A percentile compares a stretch with the other conserved stretches of the same genome.
phyloP scores from a whole-genome alignment of 2,329 filamentous ascomycete species.

The Trichoderma hamatum region DNA sequence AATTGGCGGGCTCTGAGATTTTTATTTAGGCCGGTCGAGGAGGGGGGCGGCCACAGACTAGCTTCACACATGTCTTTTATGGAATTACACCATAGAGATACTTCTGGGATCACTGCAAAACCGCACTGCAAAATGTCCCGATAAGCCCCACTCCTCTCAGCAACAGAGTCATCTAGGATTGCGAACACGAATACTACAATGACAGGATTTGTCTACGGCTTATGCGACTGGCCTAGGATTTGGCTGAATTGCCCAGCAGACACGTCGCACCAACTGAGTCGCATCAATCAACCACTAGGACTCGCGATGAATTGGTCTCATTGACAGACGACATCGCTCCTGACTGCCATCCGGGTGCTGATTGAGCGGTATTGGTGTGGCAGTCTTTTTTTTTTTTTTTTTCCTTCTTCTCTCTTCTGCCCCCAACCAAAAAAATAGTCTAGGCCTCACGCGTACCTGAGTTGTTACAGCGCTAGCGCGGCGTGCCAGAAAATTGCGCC shows the following conservation, averaged over 20 bases:
- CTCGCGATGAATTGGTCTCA: neutral
- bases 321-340: neutral
- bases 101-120: neutral
- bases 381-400: neutral
- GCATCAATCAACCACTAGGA: neutral
- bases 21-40: constrained; percentile 17
- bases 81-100: constrained; percentile 1
- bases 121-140: neutral
- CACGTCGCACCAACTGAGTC: neutral
- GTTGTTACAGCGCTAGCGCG: neutral
- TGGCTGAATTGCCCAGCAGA: neutral
- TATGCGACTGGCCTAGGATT: neutral
- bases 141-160: neutral
- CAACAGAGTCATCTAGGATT: neutral
- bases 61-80: no score
- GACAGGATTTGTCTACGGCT: neutral
- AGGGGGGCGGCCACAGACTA: neutral
- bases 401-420: neutral
- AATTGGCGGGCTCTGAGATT: constrained; percentile 8
- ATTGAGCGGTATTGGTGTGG: constrained; percentile 4
- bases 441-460: neutral
- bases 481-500: constrained; percentile 15
- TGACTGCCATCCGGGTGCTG: neutral
- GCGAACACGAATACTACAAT: neutral
- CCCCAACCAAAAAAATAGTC: constrained; percentile 3